Evolutionary conservation across 116 monocot genomes (phyloP).

Genomic region (Posidonia oceanica): DNA sequence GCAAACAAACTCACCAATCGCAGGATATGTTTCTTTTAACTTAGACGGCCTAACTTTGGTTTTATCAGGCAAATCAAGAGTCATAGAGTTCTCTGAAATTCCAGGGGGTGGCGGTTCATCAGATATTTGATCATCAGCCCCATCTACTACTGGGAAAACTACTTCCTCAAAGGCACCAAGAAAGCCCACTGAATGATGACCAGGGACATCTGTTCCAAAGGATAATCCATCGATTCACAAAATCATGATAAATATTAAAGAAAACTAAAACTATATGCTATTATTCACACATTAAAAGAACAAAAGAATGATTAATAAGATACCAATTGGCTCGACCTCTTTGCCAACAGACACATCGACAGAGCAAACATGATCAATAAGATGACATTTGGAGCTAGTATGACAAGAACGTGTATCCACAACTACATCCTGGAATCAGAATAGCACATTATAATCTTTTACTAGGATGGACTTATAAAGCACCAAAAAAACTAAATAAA

Average conservation of each 20-base stretch:
- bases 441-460: background rate
- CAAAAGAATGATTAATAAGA: background rate
- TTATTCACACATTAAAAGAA: background rate
- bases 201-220: constrained; percentile 6
- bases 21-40: constrained; percentile 10
- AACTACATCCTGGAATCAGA: constrained; percentile 1
- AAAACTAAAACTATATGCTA: background rate
- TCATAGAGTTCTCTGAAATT: constrained; percentile 18
- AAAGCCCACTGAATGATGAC: constrained; percentile 7
- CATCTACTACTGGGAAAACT: constrained; percentile 15
- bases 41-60: constrained; percentile 39
- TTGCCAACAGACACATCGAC: background rate
- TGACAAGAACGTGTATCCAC: background rate
- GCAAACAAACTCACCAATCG: constrained; percentile 32
- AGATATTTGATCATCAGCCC: constrained; percentile 10
- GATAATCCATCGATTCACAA: background rate
- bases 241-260: background rate
- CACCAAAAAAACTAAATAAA: background rate
- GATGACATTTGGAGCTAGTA: background rate
- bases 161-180: constrained; percentile 41
- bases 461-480: background rate
- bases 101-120: constrained; percentile 55
- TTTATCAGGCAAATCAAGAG: constrained; percentile 15
- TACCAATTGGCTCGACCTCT: background rate
- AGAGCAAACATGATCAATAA: background rate